A percentile compares a stretch with the other conserved stretches of the same genome.
phyloP scores from a whole-genome alignment of 306 rosid species.

The Malus sieversii region DNA sequence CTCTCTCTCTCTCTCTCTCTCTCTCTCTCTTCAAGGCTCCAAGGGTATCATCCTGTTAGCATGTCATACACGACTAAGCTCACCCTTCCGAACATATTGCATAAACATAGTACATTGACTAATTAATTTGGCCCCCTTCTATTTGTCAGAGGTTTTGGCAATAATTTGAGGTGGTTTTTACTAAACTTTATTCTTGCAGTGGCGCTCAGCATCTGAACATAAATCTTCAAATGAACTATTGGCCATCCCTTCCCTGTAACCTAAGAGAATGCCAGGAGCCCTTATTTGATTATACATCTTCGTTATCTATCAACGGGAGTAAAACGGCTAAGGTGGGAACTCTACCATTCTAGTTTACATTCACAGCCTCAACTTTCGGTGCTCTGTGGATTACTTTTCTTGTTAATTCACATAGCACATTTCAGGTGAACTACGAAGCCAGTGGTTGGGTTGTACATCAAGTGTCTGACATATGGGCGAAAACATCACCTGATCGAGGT shows the following conservation, averaged over 20 bases:
- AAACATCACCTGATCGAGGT: constrained; percentile 88
- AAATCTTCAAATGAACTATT: constrained; percentile 94
- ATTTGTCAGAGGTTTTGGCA: not conserved
- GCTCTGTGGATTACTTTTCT: not conserved
- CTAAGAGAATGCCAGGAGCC: constrained; percentile 90
- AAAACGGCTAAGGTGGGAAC: constrained; percentile 82
- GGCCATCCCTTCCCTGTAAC: constrained; percentile 94
- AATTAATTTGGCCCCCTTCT: not conserved
- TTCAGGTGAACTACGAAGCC: constrained; percentile 86
- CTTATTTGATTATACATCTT: constrained; percentile 58
- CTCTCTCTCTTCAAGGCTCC: too few species aligned
- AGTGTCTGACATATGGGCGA: constrained; percentile 88
- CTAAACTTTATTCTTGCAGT: constrained; percentile 37
- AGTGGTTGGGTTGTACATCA: constrained; percentile 95
- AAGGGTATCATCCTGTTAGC: too few species aligned
- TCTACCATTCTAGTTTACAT: not conserved
- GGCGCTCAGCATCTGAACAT: constrained; percentile 94
- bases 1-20: too few species aligned
- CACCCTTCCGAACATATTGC: not conserved
- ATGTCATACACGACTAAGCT: too few species aligned
- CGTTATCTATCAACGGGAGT: constrained; percentile 57
- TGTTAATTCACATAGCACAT: constrained; percentile 6
- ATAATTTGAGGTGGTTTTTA: constrained; percentile 16
- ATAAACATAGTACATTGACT: not conserved
- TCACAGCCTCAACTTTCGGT: not conserved